Conservation (phyloP, 2,329 filamentous ascomycete species). For the Aschersonia sp. region DNA sequence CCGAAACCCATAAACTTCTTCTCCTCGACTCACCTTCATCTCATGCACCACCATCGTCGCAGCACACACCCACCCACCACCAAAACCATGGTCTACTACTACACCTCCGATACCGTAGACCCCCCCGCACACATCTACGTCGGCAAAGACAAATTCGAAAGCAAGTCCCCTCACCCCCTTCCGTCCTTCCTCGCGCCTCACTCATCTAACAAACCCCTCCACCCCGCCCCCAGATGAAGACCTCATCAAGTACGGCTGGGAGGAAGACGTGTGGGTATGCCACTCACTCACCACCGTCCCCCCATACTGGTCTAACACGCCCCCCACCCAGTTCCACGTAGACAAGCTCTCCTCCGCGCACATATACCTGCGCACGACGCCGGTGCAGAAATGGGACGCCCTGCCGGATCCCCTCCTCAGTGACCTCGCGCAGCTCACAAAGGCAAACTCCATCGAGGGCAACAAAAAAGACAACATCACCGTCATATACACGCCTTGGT, state of each 20-base stretch:
- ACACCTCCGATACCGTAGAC: constrained; percentile 70
- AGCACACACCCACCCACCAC: no score
- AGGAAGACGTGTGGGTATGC: constrained; percentile 70
- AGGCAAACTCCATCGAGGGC: constrained; percentile 97
- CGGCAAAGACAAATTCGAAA: constrained; percentile 98
- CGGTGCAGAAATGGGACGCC: constrained; percentile 70
- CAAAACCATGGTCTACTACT: constrained; percentile 78
- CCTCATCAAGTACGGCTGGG: constrained; percentile 84
- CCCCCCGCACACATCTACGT: constrained; percentile 86
- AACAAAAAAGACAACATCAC: constrained; percentile 99
- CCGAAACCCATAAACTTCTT: no score
- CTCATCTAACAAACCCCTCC: neutral
- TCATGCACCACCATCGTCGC: no score
- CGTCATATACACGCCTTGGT: constrained; percentile 95
- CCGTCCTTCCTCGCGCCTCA: neutral
- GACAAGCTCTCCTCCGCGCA: constrained; percentile 96
- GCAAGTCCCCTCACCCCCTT: constrained; percentile 34
- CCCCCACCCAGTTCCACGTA: constrained; percentile 62
- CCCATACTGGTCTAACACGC: neutral
- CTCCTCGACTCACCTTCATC: no score
- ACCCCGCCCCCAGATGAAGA: constrained; percentile 61
- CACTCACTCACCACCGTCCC: neutral
- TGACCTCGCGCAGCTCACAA: constrained; percentile 94
- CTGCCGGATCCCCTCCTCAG: constrained; percentile 62
- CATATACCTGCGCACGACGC: constrained; percentile 76